Base-by-base conservation (phyloP, 352 stramenopile genomes). In the Pythium guiyangense region DNA sequence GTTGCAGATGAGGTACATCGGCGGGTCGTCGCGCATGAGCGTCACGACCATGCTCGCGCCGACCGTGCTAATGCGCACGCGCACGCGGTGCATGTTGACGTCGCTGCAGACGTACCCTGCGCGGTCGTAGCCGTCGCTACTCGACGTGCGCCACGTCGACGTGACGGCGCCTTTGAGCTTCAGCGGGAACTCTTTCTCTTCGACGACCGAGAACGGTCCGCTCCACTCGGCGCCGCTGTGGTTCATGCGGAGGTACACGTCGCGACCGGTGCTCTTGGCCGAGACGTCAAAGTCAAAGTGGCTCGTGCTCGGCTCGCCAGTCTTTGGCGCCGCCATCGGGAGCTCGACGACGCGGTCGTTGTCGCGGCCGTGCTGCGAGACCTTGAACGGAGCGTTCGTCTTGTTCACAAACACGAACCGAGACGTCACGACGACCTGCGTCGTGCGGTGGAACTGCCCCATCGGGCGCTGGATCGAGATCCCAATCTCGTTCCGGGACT, bases 391-490 rank as follows among this genome's bases (percentile, higher is more conserved):
- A 1, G 76, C 65, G 12, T 73, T 62, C 12, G 83, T 92, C 51
- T 92, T 88, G 69, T 96, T 96, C 22, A 96, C 84, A 52, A 96
- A 89, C 14, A 94, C 79, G 43, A 93, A 94, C 17, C 86, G 84
- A 14, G 85, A 84, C 31, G 85, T 92, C 8, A 96, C 74, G 53
- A 91, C 79, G 9, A 96, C 80, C 67, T 96, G 84, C 3, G 84
- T 92, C 1, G 84, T 96, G 17, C 86, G 74, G 46, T 96, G 86
- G 39, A 96, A 96, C 60, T 93, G 83, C 1, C 86, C 86, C 51
- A 93, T 62, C 3, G 84, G 86, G 6, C 86, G 79, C 49, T 94
- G 82, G 48, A 96, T 93, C 14, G 83, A 90, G 12, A 96, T 90
- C 11, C 86, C 86, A 9, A 96, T 69, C 47, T 96, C 86, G 52